Evolutionary conservation across 2,329 filamentous ascomycete species (phyloP), one percentile per base, ranked within the genome.

Genomic region (Fusarium sp.): DNA sequence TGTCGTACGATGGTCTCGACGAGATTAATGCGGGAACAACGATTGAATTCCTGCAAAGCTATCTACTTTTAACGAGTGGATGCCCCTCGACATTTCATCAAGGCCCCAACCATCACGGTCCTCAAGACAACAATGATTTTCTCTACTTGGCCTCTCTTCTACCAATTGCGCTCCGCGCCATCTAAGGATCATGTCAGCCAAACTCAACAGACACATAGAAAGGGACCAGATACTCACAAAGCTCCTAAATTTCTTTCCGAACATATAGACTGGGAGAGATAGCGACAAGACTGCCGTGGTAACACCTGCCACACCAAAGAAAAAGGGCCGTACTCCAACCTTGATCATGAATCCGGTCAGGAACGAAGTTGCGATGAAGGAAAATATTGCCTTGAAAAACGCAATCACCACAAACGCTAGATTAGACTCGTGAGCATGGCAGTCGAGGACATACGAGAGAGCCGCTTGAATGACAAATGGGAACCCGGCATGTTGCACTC

Each of bases 121-220:
- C 10, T 20, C 3, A 59, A 9, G n/a, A 7, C 8, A 43, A n/a
- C 18, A 27, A 29, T 43, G 4, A 2, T 18, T 27, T 18, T 56
- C 14, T 45, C 27, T 54, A 27, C 16, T 54, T 54, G 22, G 33
- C 18, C 18, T 54, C 45, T 33, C 16, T 29, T 62, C 59, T 62
- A 37, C 59, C 41, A 62, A 62, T 62, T 50, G 43, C 59, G 39
- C 59, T 62, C 59, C 59, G 31, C n/a, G 59, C 59, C 59, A 62
- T 62, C 59, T 62, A 27, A n/a, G 7, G 10, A 14, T n/a, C 27
- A 62, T 14, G 31, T 62, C 9, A 52, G 59, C 43, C 6, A 3
- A n/a, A 14, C 14, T 20, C 20, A 62, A 11, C 20, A 18, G 9
- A 20, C 7, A 35, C 14, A 27, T 50, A 8, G 27, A 13, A 50